Conservation (phyloP, 805 yeast species). For the Huiozyma sinensis region DNA sequence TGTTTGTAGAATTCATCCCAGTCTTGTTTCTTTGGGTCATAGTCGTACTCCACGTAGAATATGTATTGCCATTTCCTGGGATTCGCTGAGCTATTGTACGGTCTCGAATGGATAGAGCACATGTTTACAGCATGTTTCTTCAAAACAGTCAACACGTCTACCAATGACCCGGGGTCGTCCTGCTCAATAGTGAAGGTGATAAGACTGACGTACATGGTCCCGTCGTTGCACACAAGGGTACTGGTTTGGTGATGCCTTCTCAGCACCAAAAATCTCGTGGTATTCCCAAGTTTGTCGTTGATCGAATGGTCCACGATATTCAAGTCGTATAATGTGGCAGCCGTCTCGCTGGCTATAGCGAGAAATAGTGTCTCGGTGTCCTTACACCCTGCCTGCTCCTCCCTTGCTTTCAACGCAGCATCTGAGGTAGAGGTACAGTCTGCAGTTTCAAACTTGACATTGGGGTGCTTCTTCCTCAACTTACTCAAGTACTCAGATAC, state of each 20-base stretch:
- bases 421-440: slow-evolving; percentile 75
- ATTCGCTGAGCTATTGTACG: slow-evolving; percentile 31
- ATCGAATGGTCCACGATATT: slow-evolving; percentile 46
- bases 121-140: slow-evolving; percentile 48
- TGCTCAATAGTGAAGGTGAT: slow-evolving; percentile 55
- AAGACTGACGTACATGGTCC: slow-evolving; percentile 33
- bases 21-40: slow-evolving; percentile 22
- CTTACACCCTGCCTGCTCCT: slow-evolving; percentile 14
- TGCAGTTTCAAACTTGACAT: slow-evolving; percentile 33
- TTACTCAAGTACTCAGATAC: slow-evolving; percentile 45
- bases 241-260: slow-evolving; percentile 28
- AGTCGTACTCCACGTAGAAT: slow-evolving; percentile 57
- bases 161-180: slow-evolving; percentile 66
- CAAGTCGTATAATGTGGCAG: slow-evolving; percentile 49
- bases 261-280: slow-evolving; percentile 74
- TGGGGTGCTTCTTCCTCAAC: slow-evolving; percentile 25
- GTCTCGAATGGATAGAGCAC: slow-evolving; percentile 68
- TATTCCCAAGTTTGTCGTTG: slow-evolving; percentile 66
- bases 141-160: slow-evolving; percentile 50
- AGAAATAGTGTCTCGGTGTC: slow-evolving; percentile 36
- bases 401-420: slow-evolving; percentile 60
- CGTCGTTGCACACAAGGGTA: neutral
- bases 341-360: slow-evolving; percentile 64
- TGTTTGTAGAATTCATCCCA: slow-evolving; percentile 31
- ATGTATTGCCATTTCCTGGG: slow-evolving; percentile 60